Evolutionary conservation across 805 yeast species (phyloP), one percentile per base, ranked within the genome.

Genomic region (Jamesozyma hellenica): DNA sequence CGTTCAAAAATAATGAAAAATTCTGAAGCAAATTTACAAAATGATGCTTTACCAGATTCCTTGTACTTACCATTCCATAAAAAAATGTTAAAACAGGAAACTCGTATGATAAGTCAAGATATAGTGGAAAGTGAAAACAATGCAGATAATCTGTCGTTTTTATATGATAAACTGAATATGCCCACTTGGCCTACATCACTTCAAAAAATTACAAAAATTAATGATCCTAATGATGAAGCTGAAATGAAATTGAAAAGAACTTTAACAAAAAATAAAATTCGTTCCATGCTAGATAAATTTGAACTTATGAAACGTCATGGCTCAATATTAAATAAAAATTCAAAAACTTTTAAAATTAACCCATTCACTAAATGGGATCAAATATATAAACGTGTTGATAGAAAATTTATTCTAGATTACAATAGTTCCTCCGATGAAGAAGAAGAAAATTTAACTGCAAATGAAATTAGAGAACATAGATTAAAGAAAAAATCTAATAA

Each of bases 1-100:
- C 16, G 8, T 12, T 19, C 5, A 25, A 15, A 29, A 16, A 21
- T n/a, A 15, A 28, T 15, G 29, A 19, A 6, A 32, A 30, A 18
- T 4, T 11, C 25, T 12, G 25, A 16, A 17, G 10, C 15, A 18
- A n/a, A 28, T 12, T 4, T 12, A 17, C n/a, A 10, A 5, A 17
- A 11, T 4, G 79, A 74, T 48, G 74, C 77, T 4, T 59, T 82
- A 35, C 49, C 57, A 1, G 81, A 76, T 52, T 47, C 53, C 0
- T 15, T 63, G 12, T 77, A 64, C 52, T 50, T 56, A 25, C 44
- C 62, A 12, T 73, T 68, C 49, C 88, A 82, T 58, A 67, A 68
- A 32, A 66, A 72, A 30, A 74, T 80, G 76, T 74, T 71, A 45
- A 72, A 72, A 40, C 79, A 77, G 38, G 94, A 83, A 56, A 70